Conservation (phyloP, 2,329 filamentous ascomycete genomes). For the Diaporthe ilicicola region DNA sequence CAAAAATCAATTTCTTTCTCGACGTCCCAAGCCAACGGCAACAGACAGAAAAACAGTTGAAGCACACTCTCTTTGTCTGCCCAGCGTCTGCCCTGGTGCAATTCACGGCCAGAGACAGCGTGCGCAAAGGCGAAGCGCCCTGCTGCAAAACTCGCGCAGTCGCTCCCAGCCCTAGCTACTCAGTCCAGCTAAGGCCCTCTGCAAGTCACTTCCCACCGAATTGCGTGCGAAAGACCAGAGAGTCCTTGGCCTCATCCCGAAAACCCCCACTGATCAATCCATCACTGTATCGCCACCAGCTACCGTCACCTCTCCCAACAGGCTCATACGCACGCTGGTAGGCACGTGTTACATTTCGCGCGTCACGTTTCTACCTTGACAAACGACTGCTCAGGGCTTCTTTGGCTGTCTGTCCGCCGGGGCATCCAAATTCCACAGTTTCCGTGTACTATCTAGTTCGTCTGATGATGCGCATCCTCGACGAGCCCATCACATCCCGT, state of each 20-base stretch:
- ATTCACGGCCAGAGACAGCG: background rate
- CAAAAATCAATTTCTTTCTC: conserved; percentile 26
- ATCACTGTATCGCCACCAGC: conserved; percentile 14
- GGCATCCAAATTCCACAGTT: background rate
- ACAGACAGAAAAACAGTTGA: background rate
- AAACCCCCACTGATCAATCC: background rate
- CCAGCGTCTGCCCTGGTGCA: background rate
- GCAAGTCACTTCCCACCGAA: background rate
- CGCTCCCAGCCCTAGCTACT: background rate
- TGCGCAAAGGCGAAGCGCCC: background rate
- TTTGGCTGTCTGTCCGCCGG: background rate
- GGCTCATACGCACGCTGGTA: conserved; percentile 22
- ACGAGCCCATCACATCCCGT: conserved; percentile 6
- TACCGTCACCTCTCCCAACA: background rate
- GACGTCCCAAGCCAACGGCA: background rate
- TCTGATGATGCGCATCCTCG: conserved; percentile 27
- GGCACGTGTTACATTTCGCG: conserved; percentile 22
- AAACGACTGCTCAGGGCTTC: background rate
- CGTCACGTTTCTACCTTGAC: conserved; percentile 11
- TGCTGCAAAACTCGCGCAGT: background rate
- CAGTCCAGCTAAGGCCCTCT: background rate
- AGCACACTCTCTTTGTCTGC: conserved; percentile 13
- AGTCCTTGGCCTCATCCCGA: background rate
- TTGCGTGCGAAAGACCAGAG: background rate
- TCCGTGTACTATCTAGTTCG: background rate